Conservation (phyloP, 1,284 basidiomycete species). For the Anthracocystis panici-leucophaei region DNA sequence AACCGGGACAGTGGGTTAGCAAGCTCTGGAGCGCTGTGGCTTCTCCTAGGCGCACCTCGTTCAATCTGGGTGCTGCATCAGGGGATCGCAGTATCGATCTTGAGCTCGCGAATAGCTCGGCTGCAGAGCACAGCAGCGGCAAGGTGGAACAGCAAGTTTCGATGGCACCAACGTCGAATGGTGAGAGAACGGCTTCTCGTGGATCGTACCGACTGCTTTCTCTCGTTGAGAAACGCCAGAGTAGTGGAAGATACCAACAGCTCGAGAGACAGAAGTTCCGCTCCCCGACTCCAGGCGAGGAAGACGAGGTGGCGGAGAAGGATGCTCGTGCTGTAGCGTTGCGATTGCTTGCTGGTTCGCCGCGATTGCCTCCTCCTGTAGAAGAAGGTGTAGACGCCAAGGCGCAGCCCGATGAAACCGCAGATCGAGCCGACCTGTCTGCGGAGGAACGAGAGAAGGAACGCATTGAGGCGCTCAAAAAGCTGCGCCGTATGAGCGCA, state of each 20-base stretch:
- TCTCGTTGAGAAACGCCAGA: conserved; percentile 43
- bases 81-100: conserved; percentile 36
- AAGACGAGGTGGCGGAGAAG: conserved; percentile 41
- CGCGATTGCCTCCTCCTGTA: conserved; percentile 12
- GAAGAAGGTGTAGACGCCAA: conserved; percentile 6
- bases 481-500: conserved; percentile 42
- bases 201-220: conserved; percentile 40
- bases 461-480: conserved; percentile 45
- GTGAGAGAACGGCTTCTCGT: conserved; percentile 22
- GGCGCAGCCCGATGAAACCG: not conserved
- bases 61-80: conserved; percentile 8
- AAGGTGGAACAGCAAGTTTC: not conserved
- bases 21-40: conserved; percentile 45
- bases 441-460: conserved; percentile 45
- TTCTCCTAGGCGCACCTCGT: conserved; percentile 23
- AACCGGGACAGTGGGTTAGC: conserved; percentile 40
- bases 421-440: conserved; percentile 27
- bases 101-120: conserved; percentile 24
- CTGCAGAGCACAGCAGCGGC: conserved; percentile 8
- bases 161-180: not conserved
- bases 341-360: conserved; percentile 37
- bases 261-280: conserved; percentile 27
- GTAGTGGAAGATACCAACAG: conserved; percentile 22
- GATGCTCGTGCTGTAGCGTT: conserved; percentile 46
- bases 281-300: conserved; percentile 39